These are phyloP conservation scores for Kernera saxatilis DNA, from an alignment of 345 rosid species.

Conservation along the genomic window DNA sequence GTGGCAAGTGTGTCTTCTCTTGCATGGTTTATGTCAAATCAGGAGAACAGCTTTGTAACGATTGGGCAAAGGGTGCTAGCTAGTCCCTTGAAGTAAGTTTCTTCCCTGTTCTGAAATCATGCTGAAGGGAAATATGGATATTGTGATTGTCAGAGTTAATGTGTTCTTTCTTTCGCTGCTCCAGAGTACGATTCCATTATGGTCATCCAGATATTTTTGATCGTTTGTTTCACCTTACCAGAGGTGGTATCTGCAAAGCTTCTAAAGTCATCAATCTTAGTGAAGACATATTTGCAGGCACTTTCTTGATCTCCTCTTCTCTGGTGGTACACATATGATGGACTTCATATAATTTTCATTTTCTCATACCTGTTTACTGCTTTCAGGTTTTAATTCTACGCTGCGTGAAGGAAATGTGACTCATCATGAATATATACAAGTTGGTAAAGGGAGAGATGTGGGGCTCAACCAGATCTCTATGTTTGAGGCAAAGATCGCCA, in stretches of 20 bases:
- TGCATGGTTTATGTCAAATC: conserved; percentile 91
- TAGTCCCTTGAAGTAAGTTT: conserved; percentile 60
- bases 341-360: neutral
- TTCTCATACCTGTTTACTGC: conserved; percentile 2
- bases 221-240: conserved; percentile 80
- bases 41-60: conserved; percentile 80
- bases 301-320: conserved; percentile 1
- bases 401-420: conserved; percentile 81
- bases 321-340: neutral
- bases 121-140: neutral
- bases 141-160: neutral
- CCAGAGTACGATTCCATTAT: conserved; percentile 88
- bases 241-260: conserved; percentile 94
- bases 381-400: conserved; percentile 82
- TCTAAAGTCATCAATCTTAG: conserved; percentile 82
- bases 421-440: conserved; percentile 94
- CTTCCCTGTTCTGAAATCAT: neutral
- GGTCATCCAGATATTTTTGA: conserved; percentile 96
- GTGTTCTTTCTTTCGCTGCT: conserved; percentile 7
- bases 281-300: conserved; percentile 82
- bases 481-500: conserved; percentile 89
- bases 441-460: conserved; percentile 93
- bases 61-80: conserved; percentile 77
- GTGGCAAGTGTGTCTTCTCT: conserved; percentile 76
- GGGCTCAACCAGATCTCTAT: conserved; percentile 86